Percentiles rank a stretch among this genome's conserved stretches.
Conservation (phyloP, 768 basidiomycete genomes). For the Candolleomyces eurysporus region DNA sequence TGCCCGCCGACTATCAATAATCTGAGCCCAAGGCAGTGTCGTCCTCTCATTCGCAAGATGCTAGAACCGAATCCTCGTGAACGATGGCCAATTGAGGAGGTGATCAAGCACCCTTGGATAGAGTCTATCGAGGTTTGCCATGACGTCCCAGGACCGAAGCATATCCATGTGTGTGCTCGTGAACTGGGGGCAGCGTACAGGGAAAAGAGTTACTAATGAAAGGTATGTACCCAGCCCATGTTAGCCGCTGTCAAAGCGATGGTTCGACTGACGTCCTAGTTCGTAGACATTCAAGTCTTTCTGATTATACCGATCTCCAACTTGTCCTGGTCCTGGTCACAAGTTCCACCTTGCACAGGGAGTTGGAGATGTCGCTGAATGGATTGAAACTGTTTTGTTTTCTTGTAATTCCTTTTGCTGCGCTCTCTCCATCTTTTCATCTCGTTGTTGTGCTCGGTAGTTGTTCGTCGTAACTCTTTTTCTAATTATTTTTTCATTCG, state of each 20-base stretch:
- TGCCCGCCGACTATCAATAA: conserved; percentile 80
- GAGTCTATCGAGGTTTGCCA: conserved; percentile 81
- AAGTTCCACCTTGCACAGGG: background rate
- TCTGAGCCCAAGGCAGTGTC: conserved; percentile 80
- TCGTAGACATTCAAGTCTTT: background rate
- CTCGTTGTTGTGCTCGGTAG: too few relatives aligned
- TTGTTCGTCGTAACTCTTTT: background rate
- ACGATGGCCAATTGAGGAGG: conserved; percentile 76
- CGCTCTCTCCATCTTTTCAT: background rate
- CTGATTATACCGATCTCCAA: background rate
- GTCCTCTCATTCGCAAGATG: conserved; percentile 86
- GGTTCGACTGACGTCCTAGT: background rate
- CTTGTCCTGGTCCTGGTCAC: background rate
- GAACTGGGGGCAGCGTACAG: conserved; percentile 54
- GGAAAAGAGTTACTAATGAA: conserved; percentile 12
- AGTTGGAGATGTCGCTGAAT: conserved; percentile 3
- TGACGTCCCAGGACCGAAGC: conserved; percentile 56
- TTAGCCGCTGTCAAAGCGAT: too few relatives aligned
- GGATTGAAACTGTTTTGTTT: conserved; percentile 5
- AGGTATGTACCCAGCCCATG: background rate
- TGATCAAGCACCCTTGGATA: conserved; percentile 78
- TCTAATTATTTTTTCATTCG: background rate
- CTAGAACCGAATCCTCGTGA: conserved; percentile 89
- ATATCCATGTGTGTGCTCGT: conserved; percentile 69
- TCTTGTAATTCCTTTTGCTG: background rate